Percentiles rank a stretch among this genome's conserved stretches.
Conservation (phyloP, 306 rosid species). For the Fragaria vesca region DNA sequence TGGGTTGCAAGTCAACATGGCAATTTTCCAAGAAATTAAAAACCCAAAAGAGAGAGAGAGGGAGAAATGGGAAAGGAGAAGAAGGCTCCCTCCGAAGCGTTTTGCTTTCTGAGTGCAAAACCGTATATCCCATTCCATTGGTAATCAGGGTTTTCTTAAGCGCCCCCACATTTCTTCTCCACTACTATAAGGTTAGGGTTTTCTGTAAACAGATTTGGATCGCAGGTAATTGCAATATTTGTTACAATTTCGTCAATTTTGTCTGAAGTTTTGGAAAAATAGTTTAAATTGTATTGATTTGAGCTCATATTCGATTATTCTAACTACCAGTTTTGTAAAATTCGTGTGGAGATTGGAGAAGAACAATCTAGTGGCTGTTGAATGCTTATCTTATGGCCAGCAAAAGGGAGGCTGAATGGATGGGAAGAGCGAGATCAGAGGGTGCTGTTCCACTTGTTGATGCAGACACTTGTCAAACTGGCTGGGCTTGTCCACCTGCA, state of each 20-base stretch:
- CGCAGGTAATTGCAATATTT: not conserved
- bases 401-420: conserved; percentile 53
- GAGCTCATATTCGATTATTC: conserved; percentile 4
- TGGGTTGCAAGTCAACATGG: not conserved
- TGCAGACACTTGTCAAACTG: conserved; percentile 53
- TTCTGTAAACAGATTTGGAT: not conserved
- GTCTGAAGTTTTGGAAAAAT: not conserved
- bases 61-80: not conserved
- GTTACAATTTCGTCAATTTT: not conserved
- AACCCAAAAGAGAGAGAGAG: too few species aligned
- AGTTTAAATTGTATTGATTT: not conserved
- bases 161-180: too few species aligned
- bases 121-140: not conserved
- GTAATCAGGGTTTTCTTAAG: not conserved
- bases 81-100: not conserved
- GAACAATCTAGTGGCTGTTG: not conserved
- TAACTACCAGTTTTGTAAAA: not conserved
- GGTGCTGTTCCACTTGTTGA: conserved; percentile 68
- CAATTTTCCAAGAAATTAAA: not conserved
- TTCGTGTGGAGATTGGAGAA: too few species aligned
- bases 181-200: not conserved
- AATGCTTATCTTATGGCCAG: conserved; percentile 42
- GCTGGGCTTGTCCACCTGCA: conserved; percentile 86
- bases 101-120: not conserved
- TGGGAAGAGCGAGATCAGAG: conserved; percentile 59